Evolutionary conservation across 306 rosid species (phyloP), one percentile per base, ranked within the genome.

Genomic region (Hylodesmum podocarpum): DNA sequence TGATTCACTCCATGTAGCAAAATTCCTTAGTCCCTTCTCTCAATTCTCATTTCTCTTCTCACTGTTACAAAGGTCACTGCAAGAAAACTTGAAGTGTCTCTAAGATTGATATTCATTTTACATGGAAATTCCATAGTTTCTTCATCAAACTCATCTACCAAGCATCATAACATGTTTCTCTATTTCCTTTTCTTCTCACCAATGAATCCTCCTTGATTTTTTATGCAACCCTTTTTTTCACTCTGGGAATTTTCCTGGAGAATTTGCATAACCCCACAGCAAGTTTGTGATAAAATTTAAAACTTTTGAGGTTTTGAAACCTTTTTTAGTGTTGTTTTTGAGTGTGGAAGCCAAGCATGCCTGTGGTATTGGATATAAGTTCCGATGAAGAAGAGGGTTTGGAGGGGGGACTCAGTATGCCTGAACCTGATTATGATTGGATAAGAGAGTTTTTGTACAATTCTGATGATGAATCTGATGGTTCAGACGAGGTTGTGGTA

Each of bases 351-450:
- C 78, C 27, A 78, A 43, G 70, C 37, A 76, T 50, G 78, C 85
- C 87, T 24, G 66, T 72, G 53, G 75, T 90, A 12, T 70, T 84
- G 3, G 90, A 90, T 11, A 93, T 93, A 72, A 93, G 98, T 82
- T 93, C 98, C n/a, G 94, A 90, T 22, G 96, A 93, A n/a, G 94
- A 93, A 27, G 34, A 47, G 47, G 72, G 19, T 57, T 50, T 50
- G 53, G 44, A 36, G 29, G 84, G 43, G 44, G 44, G 28, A 14
- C n/a, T 65, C 22, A 61, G n/a, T n/a, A n/a, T n/a, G n/a, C n/a
- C 49, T 27, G 43, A 4, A 8, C 5, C 16, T 1, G 81, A 72
- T 40, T 68, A 21, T 5, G 88, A 80, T 66, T 93, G 92, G 91
- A 28, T 90, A 0, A 78, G 81, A 74, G 86, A 80, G 51, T 65